Evolutionary conservation across 2,329 filamentous ascomycete species (phyloP), one percentile per base, ranked within the genome.

Genomic region (Fusarium tjaetaba): DNA sequence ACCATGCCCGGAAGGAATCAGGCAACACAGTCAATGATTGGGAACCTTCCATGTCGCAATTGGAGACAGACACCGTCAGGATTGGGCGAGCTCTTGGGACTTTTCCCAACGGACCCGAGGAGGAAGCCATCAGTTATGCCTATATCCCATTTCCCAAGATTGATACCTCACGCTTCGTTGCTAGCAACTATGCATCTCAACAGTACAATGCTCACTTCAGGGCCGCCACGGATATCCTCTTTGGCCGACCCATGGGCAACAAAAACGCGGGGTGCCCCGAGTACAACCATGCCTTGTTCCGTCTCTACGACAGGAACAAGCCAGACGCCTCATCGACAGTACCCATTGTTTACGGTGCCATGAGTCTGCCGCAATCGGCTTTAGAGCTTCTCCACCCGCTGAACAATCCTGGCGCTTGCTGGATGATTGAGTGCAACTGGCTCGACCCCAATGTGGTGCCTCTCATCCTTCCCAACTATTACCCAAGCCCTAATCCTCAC

Each of bases 161-260:
- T 30, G 68, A 53, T 14, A 39, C 13, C 2, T 5, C 22, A 2
- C 36, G 11, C 7, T 77, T 77, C 26, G 30, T 34, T 14, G 58
- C 72, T 24, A 20, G 55, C 7, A 49, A 51, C 7, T 81, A 76
- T 67, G 78, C 69, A 4, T 70, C 74, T 18, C 75, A 80, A 48
- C 76, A 79, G 49, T 81, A 75, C 62, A 76, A 75, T 43, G 58
- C 57, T 1, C 76, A 77, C 32, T 55, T 82, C 24, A 68, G 57
- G 34, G 72, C 74, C 1, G 74, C 77, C 1, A 67, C 79, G 11
- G 77, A 81, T 7, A 74, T 81, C 10, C 43, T 82, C 9, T 53
- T 77, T 6, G 79, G 78, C 4, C 32, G 32, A 14, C 56, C 56
- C 16, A n/a, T 51, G n/a, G n/a, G 41, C n/a, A n/a, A 51, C 20